phyloP scores from a whole-genome alignment of 1,284 basidiomycete genomes.

The Vanrija humicola region DNA sequence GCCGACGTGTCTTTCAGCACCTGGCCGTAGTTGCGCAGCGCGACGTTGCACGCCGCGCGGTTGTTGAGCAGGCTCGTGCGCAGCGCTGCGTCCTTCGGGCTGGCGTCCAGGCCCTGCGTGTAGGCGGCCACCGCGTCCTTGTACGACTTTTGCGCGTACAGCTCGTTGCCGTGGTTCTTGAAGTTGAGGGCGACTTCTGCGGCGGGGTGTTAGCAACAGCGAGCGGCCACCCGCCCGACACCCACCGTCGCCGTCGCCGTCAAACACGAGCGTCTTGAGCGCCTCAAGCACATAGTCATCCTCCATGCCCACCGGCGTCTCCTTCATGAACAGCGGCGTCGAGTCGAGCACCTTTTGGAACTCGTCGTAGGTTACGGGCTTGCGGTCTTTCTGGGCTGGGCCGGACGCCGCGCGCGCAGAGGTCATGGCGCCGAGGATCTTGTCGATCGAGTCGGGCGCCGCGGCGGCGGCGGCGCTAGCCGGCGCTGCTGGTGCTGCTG shows the following conservation, averaged over 20 bases:
- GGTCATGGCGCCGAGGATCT: conserved; percentile 19
- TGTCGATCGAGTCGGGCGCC: conserved; percentile 10
- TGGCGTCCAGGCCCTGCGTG: conserved; percentile 79
- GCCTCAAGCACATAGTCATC: conserved; percentile 71
- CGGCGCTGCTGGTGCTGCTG: not conserved
- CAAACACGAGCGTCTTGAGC: conserved; percentile 77
- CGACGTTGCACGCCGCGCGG: conserved; percentile 86
- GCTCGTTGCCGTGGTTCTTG: conserved; percentile 92
- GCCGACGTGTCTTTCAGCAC: conserved; percentile 78
- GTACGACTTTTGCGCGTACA: conserved; percentile 80
- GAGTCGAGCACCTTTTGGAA: conserved; percentile 40
- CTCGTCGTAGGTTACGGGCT: conserved; percentile 31
- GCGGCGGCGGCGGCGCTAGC: conserved; percentile 1
- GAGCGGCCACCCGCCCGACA: conserved; percentile 19
- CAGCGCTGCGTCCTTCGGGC: conserved; percentile 62
- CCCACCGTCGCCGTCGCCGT: conserved; percentile 90
- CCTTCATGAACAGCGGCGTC: conserved; percentile 86
- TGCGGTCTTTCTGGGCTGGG: conserved; percentile 7
- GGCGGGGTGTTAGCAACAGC: conserved; percentile 1
- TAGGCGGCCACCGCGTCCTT: conserved; percentile 88
- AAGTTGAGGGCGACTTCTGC: conserved; percentile 86
- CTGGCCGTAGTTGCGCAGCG: conserved; percentile 81
- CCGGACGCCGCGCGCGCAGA: conserved; percentile 14
- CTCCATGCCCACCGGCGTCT: conserved; percentile 65
- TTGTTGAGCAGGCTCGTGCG: conserved; percentile 76